These are phyloP conservation scores for Candida vaughaniae DNA, from an alignment of 805 yeast species.

Conservation along the genomic window DNA sequence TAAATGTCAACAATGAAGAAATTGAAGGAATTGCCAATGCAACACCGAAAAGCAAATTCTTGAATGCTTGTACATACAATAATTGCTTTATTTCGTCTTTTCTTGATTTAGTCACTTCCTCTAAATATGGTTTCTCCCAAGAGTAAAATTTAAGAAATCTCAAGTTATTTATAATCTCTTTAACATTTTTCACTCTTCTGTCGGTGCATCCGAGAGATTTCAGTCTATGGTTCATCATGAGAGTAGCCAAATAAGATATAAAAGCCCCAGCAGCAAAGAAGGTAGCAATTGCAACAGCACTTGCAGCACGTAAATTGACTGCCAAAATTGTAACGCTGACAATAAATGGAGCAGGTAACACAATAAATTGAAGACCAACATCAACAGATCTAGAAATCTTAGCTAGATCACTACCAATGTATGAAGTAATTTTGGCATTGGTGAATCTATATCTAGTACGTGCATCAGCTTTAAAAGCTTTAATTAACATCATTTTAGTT, in stretches of 20 bases:
- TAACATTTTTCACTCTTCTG: slow-evolving; percentile 66
- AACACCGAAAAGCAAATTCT: slow-evolving; percentile 60
- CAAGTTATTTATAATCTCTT: slow-evolving; percentile 74
- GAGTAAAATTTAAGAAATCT: slow-evolving; percentile 84
- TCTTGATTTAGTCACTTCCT: slow-evolving; percentile 54
- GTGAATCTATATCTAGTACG: slow-evolving; percentile 59
- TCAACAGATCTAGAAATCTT: slow-evolving; percentile 72
- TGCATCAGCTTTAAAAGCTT: slow-evolving; percentile 60
- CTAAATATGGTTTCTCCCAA: slow-evolving; percentile 81
- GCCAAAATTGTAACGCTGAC: slow-evolving; percentile 64
- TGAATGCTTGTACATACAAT: slow-evolving; percentile 58
- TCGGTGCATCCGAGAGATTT: slow-evolving; percentile 66
- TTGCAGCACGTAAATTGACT: slow-evolving; percentile 66
- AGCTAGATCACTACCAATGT: slow-evolving; percentile 77
- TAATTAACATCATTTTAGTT: slow-evolving; percentile 66
- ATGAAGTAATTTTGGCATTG: slow-evolving; percentile 66
- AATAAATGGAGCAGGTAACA: slow-evolving; percentile 61
- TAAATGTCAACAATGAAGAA: slow-evolving; percentile 59
- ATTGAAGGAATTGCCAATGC: slow-evolving; percentile 66
- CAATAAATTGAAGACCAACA: slow-evolving; percentile 58
- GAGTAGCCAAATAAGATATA: slow-evolving; percentile 44
- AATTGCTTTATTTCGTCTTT: slow-evolving; percentile 58
- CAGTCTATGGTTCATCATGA: slow-evolving; percentile 50
- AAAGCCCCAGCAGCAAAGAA: slow-evolving; percentile 48
- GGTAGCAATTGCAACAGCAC: slow-evolving; percentile 65